Percentiles rank a stretch among this genome's conserved stretches.
Evolutionary conservation across 257 asterid genomes (phyloP).

Genomic region (Solanum sitiens): DNA sequence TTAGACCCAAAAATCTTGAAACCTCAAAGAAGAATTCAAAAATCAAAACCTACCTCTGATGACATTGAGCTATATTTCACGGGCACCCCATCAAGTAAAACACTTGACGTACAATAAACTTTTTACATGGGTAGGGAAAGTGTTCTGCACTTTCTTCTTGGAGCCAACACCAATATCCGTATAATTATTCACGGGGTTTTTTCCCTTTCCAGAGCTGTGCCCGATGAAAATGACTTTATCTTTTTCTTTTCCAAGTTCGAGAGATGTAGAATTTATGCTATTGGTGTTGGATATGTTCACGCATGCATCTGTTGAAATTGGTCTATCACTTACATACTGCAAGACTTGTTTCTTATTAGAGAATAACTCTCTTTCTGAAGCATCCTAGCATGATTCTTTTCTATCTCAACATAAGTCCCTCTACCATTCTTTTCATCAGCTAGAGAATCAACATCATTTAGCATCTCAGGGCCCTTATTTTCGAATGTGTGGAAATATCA

Average conservation of each 20-base stretch:
- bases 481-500: constrained; percentile 14
- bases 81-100: constrained; percentile 77
- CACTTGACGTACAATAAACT: constrained; percentile 51
- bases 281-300: too few relatives aligned
- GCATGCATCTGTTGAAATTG: too few relatives aligned
- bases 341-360: constrained; percentile 52
- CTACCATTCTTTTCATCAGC: constrained; percentile 6
- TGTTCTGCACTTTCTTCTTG: too few relatives aligned
- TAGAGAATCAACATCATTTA: too few relatives aligned
- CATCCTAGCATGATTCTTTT: constrained; percentile 23
- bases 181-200: too few relatives aligned
- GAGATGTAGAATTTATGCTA: too few relatives aligned
- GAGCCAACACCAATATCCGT: too few relatives aligned
- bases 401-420: constrained; percentile 27
- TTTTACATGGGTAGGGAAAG: constrained; percentile 69
- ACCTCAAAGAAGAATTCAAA: not conserved
- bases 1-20: constrained; percentile 6
- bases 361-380: constrained; percentile 25
- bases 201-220: too few relatives aligned
- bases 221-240: too few relatives aligned
- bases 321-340: constrained; percentile 12
- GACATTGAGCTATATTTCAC: constrained; percentile 87
- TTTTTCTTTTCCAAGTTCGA: too few relatives aligned
- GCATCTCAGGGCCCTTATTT: constrained; percentile 15
- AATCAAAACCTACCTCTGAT: constrained; percentile 49